Percentiles rank a stretch among this genome's conserved stretches.
phyloP scores from a whole-genome alignment of 2,329 filamentous ascomycete species.

The Paradendryphiella salina region DNA sequence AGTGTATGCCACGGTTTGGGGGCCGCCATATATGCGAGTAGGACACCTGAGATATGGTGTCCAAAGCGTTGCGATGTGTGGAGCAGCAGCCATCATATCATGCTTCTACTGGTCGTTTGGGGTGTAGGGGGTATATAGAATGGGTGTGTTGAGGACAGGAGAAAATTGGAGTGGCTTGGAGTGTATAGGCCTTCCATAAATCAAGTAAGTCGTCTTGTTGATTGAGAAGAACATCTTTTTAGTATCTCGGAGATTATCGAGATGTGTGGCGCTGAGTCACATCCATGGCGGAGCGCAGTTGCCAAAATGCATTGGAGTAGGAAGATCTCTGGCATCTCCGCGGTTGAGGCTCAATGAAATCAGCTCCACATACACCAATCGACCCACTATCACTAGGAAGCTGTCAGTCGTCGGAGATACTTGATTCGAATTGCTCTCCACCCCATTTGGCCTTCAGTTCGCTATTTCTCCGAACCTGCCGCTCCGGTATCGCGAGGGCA shows the following conservation, averaged over 20 bases:
- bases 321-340: conserved; percentile 3
- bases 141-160: conserved; percentile 46
- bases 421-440: not conserved
- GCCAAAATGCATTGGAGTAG: not conserved
- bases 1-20: conserved; percentile 44
- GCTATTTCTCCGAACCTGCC: conserved; percentile 8
- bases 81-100: conserved; percentile 55
- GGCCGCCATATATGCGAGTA: conserved; percentile 37
- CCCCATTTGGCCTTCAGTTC: not conserved
- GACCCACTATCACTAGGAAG: not conserved
- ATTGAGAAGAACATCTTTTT: not conserved
- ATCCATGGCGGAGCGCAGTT: not conserved
- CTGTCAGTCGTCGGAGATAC: conserved; percentile 4
- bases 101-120: conserved; percentile 54
- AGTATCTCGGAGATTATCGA: not conserved
- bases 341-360: conserved; percentile 6
- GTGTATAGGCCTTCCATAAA: not conserved
- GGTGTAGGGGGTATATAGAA: conserved; percentile 42
- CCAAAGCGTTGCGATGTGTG: conserved; percentile 52
- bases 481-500: conserved; percentile 18
- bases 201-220: not conserved
- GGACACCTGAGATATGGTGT: conserved; percentile 51
- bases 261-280: not conserved
- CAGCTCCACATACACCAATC: conserved; percentile 2
- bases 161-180: conserved; percentile 25